Conservation (phyloP, 1,284 basidiomycete species). For the Trametes pubescens region DNA sequence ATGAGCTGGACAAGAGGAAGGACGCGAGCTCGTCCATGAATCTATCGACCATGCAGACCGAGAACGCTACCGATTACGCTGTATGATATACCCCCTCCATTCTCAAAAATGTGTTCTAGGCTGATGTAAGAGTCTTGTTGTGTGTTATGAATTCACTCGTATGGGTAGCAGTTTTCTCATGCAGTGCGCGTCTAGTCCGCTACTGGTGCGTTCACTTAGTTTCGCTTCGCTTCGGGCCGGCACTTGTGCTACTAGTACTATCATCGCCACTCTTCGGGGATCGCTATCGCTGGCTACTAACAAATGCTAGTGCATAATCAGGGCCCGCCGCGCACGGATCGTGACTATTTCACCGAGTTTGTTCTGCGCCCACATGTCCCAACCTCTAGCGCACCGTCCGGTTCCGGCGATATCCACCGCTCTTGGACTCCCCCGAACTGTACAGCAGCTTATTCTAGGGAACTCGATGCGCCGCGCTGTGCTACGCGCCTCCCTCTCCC, state of each 20-base stretch:
- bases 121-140: too few species aligned
- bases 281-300: not conserved
- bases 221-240: not conserved
- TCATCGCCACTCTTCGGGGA: not conserved
- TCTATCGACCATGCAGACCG: not conserved
- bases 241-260: too few species aligned
- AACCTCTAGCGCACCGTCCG: not conserved
- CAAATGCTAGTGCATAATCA: too few species aligned
- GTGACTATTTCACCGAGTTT: not conserved
- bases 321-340: not conserved
- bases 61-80: not conserved
- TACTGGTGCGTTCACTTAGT: too few species aligned
- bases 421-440: not conserved
- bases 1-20: constrained; percentile 4
- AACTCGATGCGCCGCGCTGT: not conserved
- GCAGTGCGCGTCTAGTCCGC: too few species aligned
- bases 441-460: not conserved
- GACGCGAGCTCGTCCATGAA: constrained; percentile 5
- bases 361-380: too few species aligned
- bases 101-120: too few species aligned
- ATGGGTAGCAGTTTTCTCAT: too few species aligned
- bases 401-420: not conserved
- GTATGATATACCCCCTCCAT: not conserved
- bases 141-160: too few species aligned
- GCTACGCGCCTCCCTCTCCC: not conserved